Base-by-base conservation (phyloP, 805 yeast genomes). In the Komagataella pastoris region DNA sequence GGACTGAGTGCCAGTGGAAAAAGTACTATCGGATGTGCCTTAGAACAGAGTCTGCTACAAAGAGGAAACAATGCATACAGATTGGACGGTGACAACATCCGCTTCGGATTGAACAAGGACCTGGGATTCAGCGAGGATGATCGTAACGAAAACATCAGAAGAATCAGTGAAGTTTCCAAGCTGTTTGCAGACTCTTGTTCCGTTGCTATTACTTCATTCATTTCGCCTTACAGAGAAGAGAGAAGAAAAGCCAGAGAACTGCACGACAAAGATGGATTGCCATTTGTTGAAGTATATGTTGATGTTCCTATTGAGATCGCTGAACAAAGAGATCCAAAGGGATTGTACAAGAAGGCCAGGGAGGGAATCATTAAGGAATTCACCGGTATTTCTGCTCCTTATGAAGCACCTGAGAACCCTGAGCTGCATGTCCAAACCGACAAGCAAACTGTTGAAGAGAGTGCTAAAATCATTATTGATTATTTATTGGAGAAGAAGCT, bases 281-380 rank as follows among this genome's bases (percentile, higher is more conserved):
- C 95, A 51, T 90, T 90, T 61, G 78, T 90, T 52, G 98, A 90
- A 72, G 95, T 91, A 7, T 89, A 71, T 58, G 91, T 90, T 44
- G 96, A 90, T 66, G 97, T 89, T 47, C 97, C 98, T 43, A 75
- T 91, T 50, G 89, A 84, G 61, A 88, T 91, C 55, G 98, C 97
- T 50, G 98, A 91, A 74, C 78, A 88, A 68, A 87, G 98, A 72
- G 98, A 91, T 68, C 98, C 98, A 56, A 91, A 91, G 73, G 98
- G 98, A 10, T 73, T 91, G 58, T 91, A 91, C 74, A 89, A 89
- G 70, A 91, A 91, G 76, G 98, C 98, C 17, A 81, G 97, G 67
- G 93, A 89, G 62, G 98, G 98, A 43, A 72, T 85, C 55, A 90
- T 90, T 66, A 87, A 87, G 69, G 96, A 90, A 64, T 90, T 90